Evolutionary conservation across 306 rosid genomes (phyloP), one percentile per base, ranked within the genome.

Genomic region (Ceratonia siliqua): DNA sequence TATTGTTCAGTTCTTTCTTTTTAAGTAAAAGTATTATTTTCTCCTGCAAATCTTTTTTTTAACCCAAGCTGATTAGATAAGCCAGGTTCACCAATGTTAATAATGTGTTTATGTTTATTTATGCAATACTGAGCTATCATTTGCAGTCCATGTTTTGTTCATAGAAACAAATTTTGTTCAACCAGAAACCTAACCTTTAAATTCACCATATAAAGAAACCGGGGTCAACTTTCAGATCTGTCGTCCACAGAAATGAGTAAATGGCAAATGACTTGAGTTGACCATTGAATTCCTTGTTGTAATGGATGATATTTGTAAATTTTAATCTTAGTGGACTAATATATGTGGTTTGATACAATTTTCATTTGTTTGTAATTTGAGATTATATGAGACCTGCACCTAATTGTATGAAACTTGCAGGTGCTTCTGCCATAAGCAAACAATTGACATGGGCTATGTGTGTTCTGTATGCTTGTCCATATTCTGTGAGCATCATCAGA

Each of bases 381-480:
- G 53, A 57, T 52, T 5, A 48, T 71, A 24, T 53, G 53, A 53
- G 68, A 76, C 12, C 42, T 11, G 15, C 66, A 9, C 43, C 18
- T 27, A 66, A 57, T 69, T 48, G 72, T 84, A 35, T 81, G 74
- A 66, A 77, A 73, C 72, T 64, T 82, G 82, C 95, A 94, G 98
- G 93, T 94, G 98, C 83, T 94, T 94, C 87, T 94, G 98, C 87
- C 98, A 94, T 87, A 94, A 94, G 72, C 89, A 88, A 76, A 94
- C 98, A 28, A 94, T 94, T 36, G 98, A 94, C 89, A 88, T 85
- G 90, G 98, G 98, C 74, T 94, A 81, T 81, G 87, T 91, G 35
- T 94, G 98, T 81, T 94, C 98, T 6, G 96, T 94, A 66, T 91
- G 98, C 87, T 87, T 94, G 80, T 91, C 98, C 82, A 94, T 94